Conservation (phyloP, 208 protist species). For the Zelonia costaricensis region DNA sequence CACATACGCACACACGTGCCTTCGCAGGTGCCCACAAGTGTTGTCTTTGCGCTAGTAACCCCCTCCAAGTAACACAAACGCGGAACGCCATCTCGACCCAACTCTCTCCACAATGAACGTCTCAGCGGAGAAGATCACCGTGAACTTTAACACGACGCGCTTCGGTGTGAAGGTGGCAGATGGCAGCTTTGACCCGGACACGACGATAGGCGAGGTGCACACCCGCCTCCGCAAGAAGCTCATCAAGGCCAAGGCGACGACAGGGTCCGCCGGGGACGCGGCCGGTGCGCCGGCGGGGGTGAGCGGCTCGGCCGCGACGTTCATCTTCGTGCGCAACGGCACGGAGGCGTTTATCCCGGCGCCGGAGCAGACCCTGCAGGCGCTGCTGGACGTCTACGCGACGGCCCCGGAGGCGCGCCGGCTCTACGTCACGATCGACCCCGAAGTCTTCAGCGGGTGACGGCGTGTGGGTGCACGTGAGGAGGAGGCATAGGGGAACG, state of each 20-base stretch:
- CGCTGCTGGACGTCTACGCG: constrained; percentile 55
- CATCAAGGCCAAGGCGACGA: constrained; percentile 24
- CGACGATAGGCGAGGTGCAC: constrained; percentile 71
- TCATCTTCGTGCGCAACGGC: constrained; percentile 66
- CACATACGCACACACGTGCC: no score
- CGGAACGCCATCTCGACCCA: no score
- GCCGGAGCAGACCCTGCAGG: constrained; percentile 62
- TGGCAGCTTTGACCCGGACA: constrained; percentile 47
- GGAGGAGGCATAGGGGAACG: no score
- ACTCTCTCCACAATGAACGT: constrained; percentile 12
- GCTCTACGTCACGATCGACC: constrained; percentile 59
- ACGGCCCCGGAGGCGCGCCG: constrained; percentile 33
- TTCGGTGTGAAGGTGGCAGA: constrained; percentile 52
- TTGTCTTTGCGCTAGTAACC: no score
- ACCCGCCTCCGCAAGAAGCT: constrained; percentile 61
- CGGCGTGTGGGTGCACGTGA: neutral
- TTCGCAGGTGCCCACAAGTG: no score
- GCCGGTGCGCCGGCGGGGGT: constrained; percentile 6
- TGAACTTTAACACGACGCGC: constrained; percentile 52
- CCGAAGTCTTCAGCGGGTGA: constrained; percentile 69
- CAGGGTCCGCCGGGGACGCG: neutral
- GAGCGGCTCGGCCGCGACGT: constrained; percentile 24
- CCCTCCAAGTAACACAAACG: no score
- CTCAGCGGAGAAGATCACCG: constrained; percentile 44
- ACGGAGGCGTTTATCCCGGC: constrained; percentile 73